phyloP scores from a whole-genome alignment of 495 filamentous ascomycete genomes.

The Durotheca rogersii region DNA sequence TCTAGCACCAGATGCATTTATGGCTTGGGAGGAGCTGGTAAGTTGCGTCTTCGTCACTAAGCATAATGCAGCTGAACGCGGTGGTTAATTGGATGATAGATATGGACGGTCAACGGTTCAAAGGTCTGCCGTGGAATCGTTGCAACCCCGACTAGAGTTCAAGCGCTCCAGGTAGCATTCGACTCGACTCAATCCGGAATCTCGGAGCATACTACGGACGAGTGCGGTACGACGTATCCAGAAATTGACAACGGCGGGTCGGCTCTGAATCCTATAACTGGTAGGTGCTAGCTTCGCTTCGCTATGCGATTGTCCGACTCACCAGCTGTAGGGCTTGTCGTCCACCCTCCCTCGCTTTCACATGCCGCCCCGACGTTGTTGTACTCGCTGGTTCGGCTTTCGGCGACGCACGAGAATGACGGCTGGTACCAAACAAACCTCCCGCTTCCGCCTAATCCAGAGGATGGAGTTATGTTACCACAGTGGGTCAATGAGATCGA shows the following conservation, averaged over 20 bases:
- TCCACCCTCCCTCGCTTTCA: conserved; percentile 42
- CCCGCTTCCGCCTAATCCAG: conserved; percentile 20
- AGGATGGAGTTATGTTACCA: conserved; percentile 26
- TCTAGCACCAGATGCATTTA: conserved; percentile 46
- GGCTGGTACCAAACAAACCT: conserved; percentile 50
- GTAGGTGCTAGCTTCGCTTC: conserved; percentile 18
- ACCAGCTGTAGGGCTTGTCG: conserved; percentile 40
- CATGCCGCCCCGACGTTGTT: conserved; percentile 33
- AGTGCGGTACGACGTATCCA: conserved; percentile 44
- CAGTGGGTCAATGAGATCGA: conserved; percentile 46
- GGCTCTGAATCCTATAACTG: conserved; percentile 45
- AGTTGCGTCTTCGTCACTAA: conserved; percentile 2
- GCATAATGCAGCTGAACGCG: not conserved
- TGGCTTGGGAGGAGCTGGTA: conserved; percentile 50
- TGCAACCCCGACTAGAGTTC: conserved; percentile 39
- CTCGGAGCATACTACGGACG: conserved; percentile 31
- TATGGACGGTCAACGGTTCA: conserved; percentile 35
- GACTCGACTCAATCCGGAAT: conserved; percentile 8
- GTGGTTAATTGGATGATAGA: conserved; percentile 32
- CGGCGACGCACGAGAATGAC: conserved; percentile 45
- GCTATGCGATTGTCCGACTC: not conserved
- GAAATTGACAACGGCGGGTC: conserved; percentile 8
- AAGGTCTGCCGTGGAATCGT: conserved; percentile 45
- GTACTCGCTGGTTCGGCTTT: conserved; percentile 48
- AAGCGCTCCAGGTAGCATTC: conserved; percentile 43